Base-by-base conservation (phyloP, 192 early-diverging fungal genomes). In the Backusella mclennaniae region DNA sequence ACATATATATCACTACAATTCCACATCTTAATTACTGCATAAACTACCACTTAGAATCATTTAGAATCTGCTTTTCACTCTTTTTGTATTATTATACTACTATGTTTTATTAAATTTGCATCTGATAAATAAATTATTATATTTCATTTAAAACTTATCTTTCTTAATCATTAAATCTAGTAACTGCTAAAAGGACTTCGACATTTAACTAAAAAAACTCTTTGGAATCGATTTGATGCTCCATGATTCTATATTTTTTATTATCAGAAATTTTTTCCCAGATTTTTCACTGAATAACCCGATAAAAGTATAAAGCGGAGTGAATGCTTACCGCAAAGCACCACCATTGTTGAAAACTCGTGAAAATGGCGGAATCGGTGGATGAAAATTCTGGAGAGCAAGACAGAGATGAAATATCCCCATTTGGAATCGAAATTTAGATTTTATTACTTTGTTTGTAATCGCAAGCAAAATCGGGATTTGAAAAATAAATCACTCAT, bases 271-370 rank as follows among this genome's bases (percentile, higher is more conserved):
- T 12, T 11, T 1, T 12, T 63, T 63, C 56, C 56, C 56, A 63
- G 56, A 63, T 63, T 63, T 63, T 63, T 29, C 26, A 63, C 23
- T 14, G 23, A 63, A 29, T 26, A 63, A 26, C 56, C 56, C 56
- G 56, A 63, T 63, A 63, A 29, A 63, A 29, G 12, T 29, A 12
- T 29, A 59, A 39, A 39, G 38, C 8, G 56, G 23, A 23, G 56
- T 59, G 56, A 59, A 29, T 59, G 56, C 26, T 59, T 59, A 59
- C 56, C 23, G 56, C 56, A 29, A 63, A 63, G 56, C 26, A 7
- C 56, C 56, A 63, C 56, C 56, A 29, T 63, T 63, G 56, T 63
- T 63, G 56, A 63, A 63, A 63, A 63, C 56, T 63, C 56, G 56
- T 63, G 56, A 63, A 63, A 63, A 29, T 63, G 2, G 56, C 56